Evolutionary conservation across 768 basidiomycete genomes (phyloP).

Genomic region (Termitomyces sp.): DNA sequence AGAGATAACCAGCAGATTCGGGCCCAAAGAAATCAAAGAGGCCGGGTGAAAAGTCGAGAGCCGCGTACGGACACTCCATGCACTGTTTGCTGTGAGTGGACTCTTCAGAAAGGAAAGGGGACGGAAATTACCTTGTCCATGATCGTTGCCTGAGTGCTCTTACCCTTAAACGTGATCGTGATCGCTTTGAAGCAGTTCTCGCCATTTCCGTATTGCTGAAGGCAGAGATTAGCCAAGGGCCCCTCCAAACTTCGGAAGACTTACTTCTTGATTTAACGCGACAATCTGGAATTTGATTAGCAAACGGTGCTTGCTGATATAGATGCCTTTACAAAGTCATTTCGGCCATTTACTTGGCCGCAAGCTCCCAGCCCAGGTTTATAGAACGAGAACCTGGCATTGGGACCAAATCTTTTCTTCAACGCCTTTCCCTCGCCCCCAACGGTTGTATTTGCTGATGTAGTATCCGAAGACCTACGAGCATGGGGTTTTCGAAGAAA

Average conservation of each 20-base stretch:
- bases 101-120: neutral
- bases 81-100: constrained; percentile 28
- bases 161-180: constrained; percentile 46
- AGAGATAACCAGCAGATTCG: constrained; percentile 34
- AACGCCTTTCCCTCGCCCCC: constrained; percentile 9
- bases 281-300: constrained; percentile 38
- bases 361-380: constrained; percentile 41
- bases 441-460: neutral
- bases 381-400: constrained; percentile 25
- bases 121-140: constrained; percentile 40
- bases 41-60: constrained; percentile 44
- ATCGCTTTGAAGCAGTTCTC: constrained; percentile 46
- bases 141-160: constrained; percentile 34
- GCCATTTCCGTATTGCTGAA: constrained; percentile 17
- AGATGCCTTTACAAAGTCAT: constrained; percentile 34
- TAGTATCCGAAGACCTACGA: neutral
- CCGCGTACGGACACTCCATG: constrained; percentile 43
- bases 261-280: constrained; percentile 14
- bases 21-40: constrained; percentile 46
- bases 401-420: constrained; percentile 21
- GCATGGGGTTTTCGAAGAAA: constrained; percentile 8
- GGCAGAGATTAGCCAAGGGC: neutral
- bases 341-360: constrained; percentile 27
- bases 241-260: neutral
- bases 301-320: neutral